phyloP scores from a whole-genome alignment of 2,329 filamentous ascomycete genomes.

The Ceratocystis huliohia region DNA sequence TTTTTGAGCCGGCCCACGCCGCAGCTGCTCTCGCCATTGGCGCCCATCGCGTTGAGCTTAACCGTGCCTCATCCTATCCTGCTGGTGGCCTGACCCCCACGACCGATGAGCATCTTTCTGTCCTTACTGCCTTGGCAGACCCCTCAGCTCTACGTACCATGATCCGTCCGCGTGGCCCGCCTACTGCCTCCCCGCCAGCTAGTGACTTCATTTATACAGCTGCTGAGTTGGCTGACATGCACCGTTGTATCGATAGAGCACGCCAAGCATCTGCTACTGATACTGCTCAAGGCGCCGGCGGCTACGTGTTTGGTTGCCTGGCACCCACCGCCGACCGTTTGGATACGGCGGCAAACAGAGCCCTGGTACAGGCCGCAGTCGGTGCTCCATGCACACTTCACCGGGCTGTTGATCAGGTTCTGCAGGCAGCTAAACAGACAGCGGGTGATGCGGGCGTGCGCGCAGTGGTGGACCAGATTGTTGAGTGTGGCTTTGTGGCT shows the following conservation, averaged over 20 bases:
- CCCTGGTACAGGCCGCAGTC: slow-evolving; percentile 32
- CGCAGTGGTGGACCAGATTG: slow-evolving; percentile 29
- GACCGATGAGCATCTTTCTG: slow-evolving; percentile 29
- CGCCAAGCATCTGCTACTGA: no score
- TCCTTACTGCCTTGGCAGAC: slow-evolving; percentile 13
- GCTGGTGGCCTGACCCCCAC: slow-evolving; percentile 41
- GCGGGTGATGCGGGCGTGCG: slow-evolving; percentile 18
- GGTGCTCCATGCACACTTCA: slow-evolving; percentile 41
- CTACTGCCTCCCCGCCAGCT: not conserved
- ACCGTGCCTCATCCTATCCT: slow-evolving; percentile 38
- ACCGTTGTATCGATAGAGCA: slow-evolving; percentile 19
- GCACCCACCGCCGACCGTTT: not conserved
- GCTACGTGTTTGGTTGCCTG: slow-evolving; percentile 17
- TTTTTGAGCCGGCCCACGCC: slow-evolving; percentile 37
- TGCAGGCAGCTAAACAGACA: slow-evolving; percentile 24
- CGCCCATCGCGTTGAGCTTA: slow-evolving; percentile 42
- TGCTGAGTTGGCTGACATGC: slow-evolving; percentile 35
- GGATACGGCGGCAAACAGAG: slow-evolving; percentile 31
- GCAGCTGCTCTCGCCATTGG: slow-evolving; percentile 32
- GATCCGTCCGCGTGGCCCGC: slow-evolving; percentile 39
- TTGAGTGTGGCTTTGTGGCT: slow-evolving; percentile 36
- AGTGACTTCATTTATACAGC: slow-evolving; percentile 19
- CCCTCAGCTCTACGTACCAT: slow-evolving; percentile 35
- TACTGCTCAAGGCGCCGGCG: not conserved
- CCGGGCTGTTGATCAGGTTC: slow-evolving; percentile 42